Conservation (phyloP, 2,329 filamentous ascomycete species). For the Pseudogymnoascus sp. region DNA sequence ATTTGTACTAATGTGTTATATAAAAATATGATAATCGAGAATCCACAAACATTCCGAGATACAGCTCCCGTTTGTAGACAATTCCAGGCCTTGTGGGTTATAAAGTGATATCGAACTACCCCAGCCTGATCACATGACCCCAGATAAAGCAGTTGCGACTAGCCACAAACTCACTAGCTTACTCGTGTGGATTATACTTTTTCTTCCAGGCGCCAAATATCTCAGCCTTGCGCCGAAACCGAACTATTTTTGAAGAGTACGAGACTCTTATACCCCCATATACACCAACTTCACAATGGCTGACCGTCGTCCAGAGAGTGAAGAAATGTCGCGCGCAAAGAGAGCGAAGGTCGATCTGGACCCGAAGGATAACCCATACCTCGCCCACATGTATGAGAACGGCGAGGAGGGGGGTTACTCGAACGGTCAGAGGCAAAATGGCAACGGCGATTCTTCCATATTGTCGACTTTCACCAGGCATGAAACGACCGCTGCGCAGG, state of each 20-base stretch:
- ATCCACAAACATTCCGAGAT: not conserved
- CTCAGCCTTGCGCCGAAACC: constrained; percentile 11
- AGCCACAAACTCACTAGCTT: constrained; percentile 1
- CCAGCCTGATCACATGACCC: not conserved
- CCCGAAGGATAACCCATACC: constrained; percentile 71
- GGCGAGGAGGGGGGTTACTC: constrained; percentile 27
- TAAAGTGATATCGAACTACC: constrained; percentile 1
- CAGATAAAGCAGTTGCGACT: not conserved
- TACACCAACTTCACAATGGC: constrained; percentile 38
- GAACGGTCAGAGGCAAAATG: constrained; percentile 31
- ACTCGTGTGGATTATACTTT: constrained; percentile 6
- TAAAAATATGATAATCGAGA: constrained; percentile 4
- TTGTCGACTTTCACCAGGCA: constrained; percentile 69
- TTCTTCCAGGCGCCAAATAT: constrained; percentile 12
- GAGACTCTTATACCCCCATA: constrained; percentile 4
- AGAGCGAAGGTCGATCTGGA: constrained; percentile 39
- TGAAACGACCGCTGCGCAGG: constrained; percentile 71
- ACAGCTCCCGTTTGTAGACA: not conserved
- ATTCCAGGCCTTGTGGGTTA: not conserved
- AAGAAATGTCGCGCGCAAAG: constrained; percentile 43
- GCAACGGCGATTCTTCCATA: constrained; percentile 32
- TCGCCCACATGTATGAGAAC: constrained; percentile 77
- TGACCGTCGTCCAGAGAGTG: constrained; percentile 48
- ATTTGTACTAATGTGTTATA: not conserved
- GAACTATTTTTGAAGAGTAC: constrained; percentile 10